Evolutionary conservation across 2,329 filamentous ascomycete species (phyloP), one percentile per base, ranked within the genome.

Genomic region (Xenoacremonium recifei): DNA sequence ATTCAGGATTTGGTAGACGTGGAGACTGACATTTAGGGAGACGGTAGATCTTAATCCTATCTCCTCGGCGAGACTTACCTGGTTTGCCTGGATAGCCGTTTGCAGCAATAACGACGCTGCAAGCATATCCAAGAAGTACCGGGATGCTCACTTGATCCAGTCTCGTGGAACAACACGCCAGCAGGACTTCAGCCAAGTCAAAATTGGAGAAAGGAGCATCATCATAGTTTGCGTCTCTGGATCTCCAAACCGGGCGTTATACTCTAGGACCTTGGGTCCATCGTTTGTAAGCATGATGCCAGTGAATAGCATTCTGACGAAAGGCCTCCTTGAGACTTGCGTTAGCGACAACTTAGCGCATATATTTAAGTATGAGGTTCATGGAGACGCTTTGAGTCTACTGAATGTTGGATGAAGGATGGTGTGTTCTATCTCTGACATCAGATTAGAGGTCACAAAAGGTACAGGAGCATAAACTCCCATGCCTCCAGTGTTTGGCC

Each of bases 161-260:
- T 54, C 77, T 82, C 17, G 84, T 80, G 37, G 84, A 76, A 6
- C 85, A 80, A 64, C 88, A 95, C 34, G 89, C 88, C 20, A 89
- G 71, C 82, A 96, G 88, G 47, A 96, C 75, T 60, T 87, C 80
- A 0, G 89, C 89, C 27, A 96, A 75, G 66, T 96, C 90, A 9
- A 84, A 87, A 45, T 92, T 29, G 75, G 65, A 27, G 77, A 83
- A 55, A 96, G 74, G 15, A 96, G 72, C 3, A 87, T 81, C 12
- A 96, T 72, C 17, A 93, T 73, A 2, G 85, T 90, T 66, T 95
- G 89, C 0, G 87, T 90, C 66, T 95, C 89, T 1, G 89, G 89
- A 57, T 95, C 89, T 30, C 89, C 89, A 59, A 93, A 93, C 39
- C 89, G 80, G 25, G 92, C 89, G 56, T 95, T 95, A 70, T 95